These are phyloP conservation scores for Cryptococcus sp. DNA, from an alignment of 1,284 basidiomycete species.

Conservation along the genomic window DNA sequence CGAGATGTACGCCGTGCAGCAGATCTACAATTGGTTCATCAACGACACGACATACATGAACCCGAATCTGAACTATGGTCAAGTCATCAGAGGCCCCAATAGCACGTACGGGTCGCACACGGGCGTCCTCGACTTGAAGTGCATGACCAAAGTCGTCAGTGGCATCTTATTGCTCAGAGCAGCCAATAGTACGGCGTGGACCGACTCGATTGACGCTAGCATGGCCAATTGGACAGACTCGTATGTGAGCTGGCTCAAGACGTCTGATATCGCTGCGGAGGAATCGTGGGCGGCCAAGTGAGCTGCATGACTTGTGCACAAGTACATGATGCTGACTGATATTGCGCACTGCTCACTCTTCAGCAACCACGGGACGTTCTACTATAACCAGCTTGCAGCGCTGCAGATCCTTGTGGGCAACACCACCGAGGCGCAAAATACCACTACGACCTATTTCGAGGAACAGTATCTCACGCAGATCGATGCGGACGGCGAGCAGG, in stretches of 20 bases:
- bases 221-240: slow-evolving; percentile 25
- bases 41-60: slow-evolving; percentile 64
- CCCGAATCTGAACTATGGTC: slow-evolving; percentile 68
- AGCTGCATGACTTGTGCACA: slow-evolving; percentile 1
- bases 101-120: slow-evolving; percentile 24
- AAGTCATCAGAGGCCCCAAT: slow-evolving; percentile 64
- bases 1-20: slow-evolving; percentile 20
- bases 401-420: slow-evolving; percentile 38
- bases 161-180: slow-evolving; percentile 23
- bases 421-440: slow-evolving; percentile 20
- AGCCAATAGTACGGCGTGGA: slow-evolving; percentile 22
- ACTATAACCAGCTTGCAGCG: slow-evolving; percentile 39
- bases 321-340: background rate
- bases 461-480: slow-evolving; percentile 36
- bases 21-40: slow-evolving; percentile 56
- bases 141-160: slow-evolving; percentile 31
- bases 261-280: slow-evolving; percentile 22
- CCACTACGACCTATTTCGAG: slow-evolving; percentile 32
- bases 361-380: slow-evolving; percentile 47
- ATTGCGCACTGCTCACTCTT: slow-evolving; percentile 3
- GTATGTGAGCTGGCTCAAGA: slow-evolving; percentile 26
- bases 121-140: slow-evolving; percentile 31
- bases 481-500: slow-evolving; percentile 36
- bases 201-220: slow-evolving; percentile 16
- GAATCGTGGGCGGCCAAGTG: slow-evolving; percentile 35